phyloP scores from a whole-genome alignment of 1,139 yeast genomes.

The Nakaseomyces nivariensis region DNA sequence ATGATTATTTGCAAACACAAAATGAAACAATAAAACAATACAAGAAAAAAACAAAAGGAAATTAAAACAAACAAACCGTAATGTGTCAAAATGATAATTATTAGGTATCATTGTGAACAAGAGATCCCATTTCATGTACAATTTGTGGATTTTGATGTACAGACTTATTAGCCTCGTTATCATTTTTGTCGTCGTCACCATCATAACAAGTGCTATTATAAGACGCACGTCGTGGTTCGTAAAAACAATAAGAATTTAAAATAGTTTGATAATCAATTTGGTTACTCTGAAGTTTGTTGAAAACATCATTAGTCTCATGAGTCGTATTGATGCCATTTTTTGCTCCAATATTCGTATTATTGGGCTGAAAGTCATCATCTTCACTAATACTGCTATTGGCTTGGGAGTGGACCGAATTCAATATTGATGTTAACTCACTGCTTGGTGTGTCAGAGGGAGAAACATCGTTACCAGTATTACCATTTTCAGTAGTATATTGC shows the following conservation, averaged over 20 bases:
- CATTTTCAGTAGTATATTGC: not conserved
- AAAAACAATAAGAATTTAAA: slow-evolving; percentile 1
- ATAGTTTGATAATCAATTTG: slow-evolving; percentile 1
- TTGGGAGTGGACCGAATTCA: not conserved
- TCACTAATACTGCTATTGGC: slow-evolving; percentile 1
- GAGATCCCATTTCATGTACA: not conserved
- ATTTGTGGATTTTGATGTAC: not conserved
- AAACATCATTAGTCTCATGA: not conserved
- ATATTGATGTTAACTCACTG: not conserved
- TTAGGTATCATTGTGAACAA: not conserved
- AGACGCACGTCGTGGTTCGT: slow-evolving; percentile 3
- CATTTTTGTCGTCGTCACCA: slow-evolving; percentile 1
- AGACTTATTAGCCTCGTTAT: not conserved
- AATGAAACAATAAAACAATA: not conserved
- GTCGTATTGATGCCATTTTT: not conserved
- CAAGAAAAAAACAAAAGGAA: not conserved
- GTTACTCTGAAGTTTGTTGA: not conserved
- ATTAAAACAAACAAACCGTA: not conserved
- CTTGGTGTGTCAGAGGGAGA: slow-evolving; percentile 1
- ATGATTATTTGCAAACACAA: no score
- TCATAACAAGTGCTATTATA: slow-evolving; percentile 4
- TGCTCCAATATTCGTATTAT: not conserved
- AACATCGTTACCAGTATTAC: not conserved
- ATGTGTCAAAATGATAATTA: not conserved
- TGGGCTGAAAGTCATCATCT: not conserved